Evolutionary conservation across 129 eudicot genomes (phyloP).

Genomic region (Gnaphalium uliginosum): DNA sequence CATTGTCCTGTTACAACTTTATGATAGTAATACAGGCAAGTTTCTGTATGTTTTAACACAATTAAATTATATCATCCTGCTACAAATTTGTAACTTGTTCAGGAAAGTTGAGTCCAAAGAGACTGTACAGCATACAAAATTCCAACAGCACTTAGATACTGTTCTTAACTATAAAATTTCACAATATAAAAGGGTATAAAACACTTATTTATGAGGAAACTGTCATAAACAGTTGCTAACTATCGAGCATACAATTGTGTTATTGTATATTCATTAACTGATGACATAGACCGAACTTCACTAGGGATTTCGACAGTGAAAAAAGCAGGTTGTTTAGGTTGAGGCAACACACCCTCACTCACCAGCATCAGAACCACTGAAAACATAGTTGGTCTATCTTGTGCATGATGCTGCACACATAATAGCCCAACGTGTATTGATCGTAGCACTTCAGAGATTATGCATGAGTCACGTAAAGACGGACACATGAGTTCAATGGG

Average conservation of each 20-base stretch:
- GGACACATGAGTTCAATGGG: slow-evolving; percentile 33
- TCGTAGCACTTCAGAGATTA: slow-evolving; percentile 28
- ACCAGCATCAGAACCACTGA: slow-evolving; percentile 41
- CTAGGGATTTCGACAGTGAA: neutral
- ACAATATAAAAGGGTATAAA: no score
- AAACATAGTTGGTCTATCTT: slow-evolving; percentile 44
- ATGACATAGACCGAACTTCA: neutral
- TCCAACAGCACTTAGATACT: no score
- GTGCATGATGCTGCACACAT: slow-evolving; percentile 47
- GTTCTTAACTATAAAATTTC: no score
- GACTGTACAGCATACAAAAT: no score
- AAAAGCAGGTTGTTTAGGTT: slow-evolving; percentile 41
- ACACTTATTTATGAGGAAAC: no score
- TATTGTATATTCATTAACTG: neutral
- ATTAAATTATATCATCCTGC: no score
- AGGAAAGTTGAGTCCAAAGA: no score
- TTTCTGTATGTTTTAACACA: no score
- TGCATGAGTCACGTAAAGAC: neutral
- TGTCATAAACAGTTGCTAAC: no score
- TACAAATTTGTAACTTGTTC: no score
- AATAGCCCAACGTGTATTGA: slow-evolving; percentile 37
- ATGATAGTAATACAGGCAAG: no score
- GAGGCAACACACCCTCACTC: slow-evolving; percentile 31
- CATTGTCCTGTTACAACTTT: no score
- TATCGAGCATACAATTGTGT: slow-evolving; percentile 25